Percentiles rank a stretch among this genome's conserved stretches.
Conservation (phyloP, 177 flowering plant genomes). For the Tripterygium wilfordii region DNA sequence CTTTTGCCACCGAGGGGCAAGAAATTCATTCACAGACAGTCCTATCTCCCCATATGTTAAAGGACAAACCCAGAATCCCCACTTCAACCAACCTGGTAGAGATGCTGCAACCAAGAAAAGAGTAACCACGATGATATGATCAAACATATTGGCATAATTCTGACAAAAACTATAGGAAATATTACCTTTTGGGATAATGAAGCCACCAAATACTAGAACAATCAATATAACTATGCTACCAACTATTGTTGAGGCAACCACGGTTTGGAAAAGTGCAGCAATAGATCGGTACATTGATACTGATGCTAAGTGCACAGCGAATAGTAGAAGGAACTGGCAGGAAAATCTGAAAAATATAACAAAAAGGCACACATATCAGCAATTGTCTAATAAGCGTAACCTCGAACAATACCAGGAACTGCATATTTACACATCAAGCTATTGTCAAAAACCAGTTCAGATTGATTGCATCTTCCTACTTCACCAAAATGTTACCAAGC, state of each 20-base stretch:
- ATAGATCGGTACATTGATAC: slow-evolving; percentile 29
- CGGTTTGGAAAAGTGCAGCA: slow-evolving; percentile 18
- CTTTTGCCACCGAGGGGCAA: slow-evolving; percentile 44
- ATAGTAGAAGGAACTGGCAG: slow-evolving; percentile 33
- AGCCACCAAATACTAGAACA: slow-evolving; percentile 28
- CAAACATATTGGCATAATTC: not conserved
- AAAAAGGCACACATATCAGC: not conserved
- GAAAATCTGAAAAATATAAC: slow-evolving; percentile 27
- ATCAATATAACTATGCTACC: slow-evolving; percentile 11
- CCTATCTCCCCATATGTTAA: slow-evolving; percentile 36
- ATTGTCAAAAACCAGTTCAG: too few species aligned
- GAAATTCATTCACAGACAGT: slow-evolving; percentile 32
- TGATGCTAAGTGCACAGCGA: slow-evolving; percentile 27
- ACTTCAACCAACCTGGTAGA: slow-evolving; percentile 32
- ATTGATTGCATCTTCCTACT: too few species aligned
- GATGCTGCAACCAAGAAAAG: slow-evolving; percentile 20
- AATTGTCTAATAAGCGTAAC: too few species aligned
- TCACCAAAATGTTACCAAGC: too few species aligned
- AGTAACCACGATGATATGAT: not conserved
- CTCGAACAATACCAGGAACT: too few species aligned
- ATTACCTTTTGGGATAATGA: slow-evolving; percentile 29
- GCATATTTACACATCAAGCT: too few species aligned
- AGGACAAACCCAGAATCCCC: slow-evolving; percentile 43
- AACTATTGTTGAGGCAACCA: slow-evolving; percentile 10
- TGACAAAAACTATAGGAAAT: not conserved